phyloP scores from a whole-genome alignment of 202 grass and related monocot species.

The Elaeis oleifera region DNA sequence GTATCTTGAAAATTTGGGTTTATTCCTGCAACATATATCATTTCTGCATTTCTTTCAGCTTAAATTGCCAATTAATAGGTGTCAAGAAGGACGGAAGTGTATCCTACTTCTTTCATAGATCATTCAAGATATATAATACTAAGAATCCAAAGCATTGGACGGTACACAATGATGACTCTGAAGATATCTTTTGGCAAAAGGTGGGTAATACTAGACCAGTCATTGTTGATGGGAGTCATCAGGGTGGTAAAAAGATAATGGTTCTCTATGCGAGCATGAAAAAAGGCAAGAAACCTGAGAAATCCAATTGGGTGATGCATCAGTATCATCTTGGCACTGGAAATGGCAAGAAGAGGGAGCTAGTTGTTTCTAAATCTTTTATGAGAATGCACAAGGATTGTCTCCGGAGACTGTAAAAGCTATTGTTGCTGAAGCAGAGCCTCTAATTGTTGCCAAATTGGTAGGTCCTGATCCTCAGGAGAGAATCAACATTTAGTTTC shows the following conservation, averaged over 20 bases:
- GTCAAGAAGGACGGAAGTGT: slow-evolving; percentile 42
- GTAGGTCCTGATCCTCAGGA: neutral
- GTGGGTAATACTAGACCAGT: slow-evolving; percentile 33
- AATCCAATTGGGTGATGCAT: slow-evolving; percentile 57
- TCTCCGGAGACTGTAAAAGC: neutral
- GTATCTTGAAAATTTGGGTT: slow-evolving; percentile 15
- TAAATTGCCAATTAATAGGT: slow-evolving; percentile 40
- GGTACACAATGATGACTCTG: neutral
- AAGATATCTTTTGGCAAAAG: slow-evolving; percentile 45
- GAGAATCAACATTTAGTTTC: neutral
- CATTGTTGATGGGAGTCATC: slow-evolving; percentile 37
- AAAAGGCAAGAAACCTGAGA: slow-evolving; percentile 23
- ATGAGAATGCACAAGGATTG: slow-evolving; percentile 19
- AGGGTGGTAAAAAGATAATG: slow-evolving; percentile 55
- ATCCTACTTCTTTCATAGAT: slow-evolving; percentile 81
- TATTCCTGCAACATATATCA: neutral
- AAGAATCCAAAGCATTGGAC: slow-evolving; percentile 17
- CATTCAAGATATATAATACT: slow-evolving; percentile 22
- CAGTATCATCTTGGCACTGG: slow-evolving; percentile 43
- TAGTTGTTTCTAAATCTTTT: slow-evolving; percentile 66
- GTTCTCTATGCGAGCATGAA: slow-evolving; percentile 26
- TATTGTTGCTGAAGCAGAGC: slow-evolving; percentile 27
- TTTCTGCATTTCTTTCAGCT: slow-evolving; percentile 1
- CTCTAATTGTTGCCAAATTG: neutral
- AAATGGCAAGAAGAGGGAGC: slow-evolving; percentile 33